These are phyloP conservation scores for Takakia lepidozioides DNA, from an alignment of 225 moss, liverwort and hornwort genomes.

Conservation along the genomic window DNA sequence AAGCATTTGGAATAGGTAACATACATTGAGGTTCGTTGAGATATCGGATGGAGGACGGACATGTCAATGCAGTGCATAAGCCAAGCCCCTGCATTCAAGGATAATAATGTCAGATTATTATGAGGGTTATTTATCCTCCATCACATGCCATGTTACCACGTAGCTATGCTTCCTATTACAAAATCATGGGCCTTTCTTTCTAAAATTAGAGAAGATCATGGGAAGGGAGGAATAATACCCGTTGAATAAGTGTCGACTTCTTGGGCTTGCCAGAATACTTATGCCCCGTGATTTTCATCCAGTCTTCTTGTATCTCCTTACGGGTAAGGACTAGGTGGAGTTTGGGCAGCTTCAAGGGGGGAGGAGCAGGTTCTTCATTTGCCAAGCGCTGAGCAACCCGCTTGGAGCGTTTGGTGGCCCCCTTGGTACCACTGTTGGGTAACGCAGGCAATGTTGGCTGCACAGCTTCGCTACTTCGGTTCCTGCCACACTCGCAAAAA, in stretches of 20 bases:
- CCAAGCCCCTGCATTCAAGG: conserved; percentile 69
- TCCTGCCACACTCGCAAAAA: conserved; percentile 32
- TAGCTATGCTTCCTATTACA: too few relatives aligned
- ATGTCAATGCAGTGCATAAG: conserved; percentile 88
- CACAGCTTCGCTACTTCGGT: conserved; percentile 70
- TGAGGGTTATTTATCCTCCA: too few relatives aligned
- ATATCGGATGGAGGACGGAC: conserved; percentile 94
- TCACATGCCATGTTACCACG: too few relatives aligned
- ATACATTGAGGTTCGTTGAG: conserved; percentile 96
- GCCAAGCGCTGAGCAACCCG: conserved; percentile 93
- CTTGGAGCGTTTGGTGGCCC: conserved; percentile 89
- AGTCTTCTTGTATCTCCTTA: conserved; percentile 98
- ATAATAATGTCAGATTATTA: neutral
- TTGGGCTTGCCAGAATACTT: conserved; percentile 91
- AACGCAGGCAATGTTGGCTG: conserved; percentile 43
- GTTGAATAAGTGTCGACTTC: conserved; percentile 83
- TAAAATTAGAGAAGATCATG: too few relatives aligned
- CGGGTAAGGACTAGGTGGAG: conserved; percentile 80
- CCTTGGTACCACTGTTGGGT: conserved; percentile 59
- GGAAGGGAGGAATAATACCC: conserved; percentile 23
- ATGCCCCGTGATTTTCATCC: conserved; percentile 95
- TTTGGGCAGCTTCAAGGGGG: conserved; percentile 94
- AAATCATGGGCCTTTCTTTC: too few relatives aligned
- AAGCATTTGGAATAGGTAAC: conserved; percentile 12
- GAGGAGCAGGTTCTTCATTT: conserved; percentile 94